A percentile compares a stretch with the other conserved stretches of the same genome.
Conservation (phyloP, 78 protist species). For the Dictyostelium firmibasis region DNA sequence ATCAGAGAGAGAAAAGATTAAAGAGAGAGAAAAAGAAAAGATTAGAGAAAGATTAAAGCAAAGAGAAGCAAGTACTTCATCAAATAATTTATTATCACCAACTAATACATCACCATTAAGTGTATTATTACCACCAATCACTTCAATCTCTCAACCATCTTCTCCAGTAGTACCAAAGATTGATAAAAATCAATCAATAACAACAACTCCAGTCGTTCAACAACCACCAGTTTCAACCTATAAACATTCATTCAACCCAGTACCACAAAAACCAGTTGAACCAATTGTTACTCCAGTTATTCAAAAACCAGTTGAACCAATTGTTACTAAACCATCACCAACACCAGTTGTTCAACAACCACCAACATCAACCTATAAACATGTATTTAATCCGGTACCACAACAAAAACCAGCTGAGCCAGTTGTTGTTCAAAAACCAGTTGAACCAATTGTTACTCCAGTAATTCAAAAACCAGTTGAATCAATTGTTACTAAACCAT, state of each 20-base stretch:
- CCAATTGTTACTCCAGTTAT: too few species aligned
- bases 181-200: neutral
- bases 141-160: slow-evolving; percentile 2
- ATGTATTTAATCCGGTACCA: neutral
- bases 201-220: neutral
- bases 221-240: neutral
- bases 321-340: neutral
- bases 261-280: too few species aligned
- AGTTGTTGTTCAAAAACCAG: neutral
- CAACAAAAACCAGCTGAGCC: neutral
- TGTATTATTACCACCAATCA: slow-evolving; percentile 26
- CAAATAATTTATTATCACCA: neutral
- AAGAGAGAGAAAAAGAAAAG: slow-evolving; percentile 77
- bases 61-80: slow-evolving; percentile 26
- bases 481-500: neutral
- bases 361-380: neutral
- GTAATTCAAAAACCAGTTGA: neutral
- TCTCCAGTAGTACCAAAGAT: neutral
- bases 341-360: neutral
- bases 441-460: too few species aligned
- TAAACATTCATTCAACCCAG: neutral
- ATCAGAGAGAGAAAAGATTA: slow-evolving; percentile 63
- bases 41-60: slow-evolving; percentile 59
- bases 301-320: neutral
- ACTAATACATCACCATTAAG: neutral